A percentile compares a stretch with the other conserved stretches of the same genome.
Conservation (phyloP, 176 grass and related monocot genomes). For the Oryza longistaminata region DNA sequence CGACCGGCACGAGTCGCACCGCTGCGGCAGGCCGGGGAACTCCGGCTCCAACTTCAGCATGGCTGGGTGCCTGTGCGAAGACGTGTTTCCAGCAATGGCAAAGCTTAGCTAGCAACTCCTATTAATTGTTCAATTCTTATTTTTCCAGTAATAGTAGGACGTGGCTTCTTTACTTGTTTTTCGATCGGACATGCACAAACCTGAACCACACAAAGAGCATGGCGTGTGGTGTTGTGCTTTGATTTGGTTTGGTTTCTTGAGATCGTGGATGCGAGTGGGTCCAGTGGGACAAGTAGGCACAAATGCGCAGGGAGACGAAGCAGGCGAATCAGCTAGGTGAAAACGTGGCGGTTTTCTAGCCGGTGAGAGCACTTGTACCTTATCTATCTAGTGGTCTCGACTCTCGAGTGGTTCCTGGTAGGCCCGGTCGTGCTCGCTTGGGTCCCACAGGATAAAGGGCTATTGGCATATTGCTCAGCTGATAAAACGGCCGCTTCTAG, state of each 20-base stretch:
- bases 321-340: not conserved
- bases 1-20: constrained; percentile 49
- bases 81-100: too few relatives aligned
- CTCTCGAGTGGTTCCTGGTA: not conserved
- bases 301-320: not conserved
- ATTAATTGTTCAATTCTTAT: too few relatives aligned
- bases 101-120: too few relatives aligned
- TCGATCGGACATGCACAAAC: too few relatives aligned
- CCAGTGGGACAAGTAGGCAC: constrained; percentile 26
- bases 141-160: too few relatives aligned
- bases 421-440: not conserved
- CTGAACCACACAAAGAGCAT: not conserved
- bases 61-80: not conserved
- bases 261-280: constrained; percentile 9
- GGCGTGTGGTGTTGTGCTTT: not conserved
- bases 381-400: not conserved
- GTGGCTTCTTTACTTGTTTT: too few relatives aligned
- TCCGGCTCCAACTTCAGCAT: constrained; percentile 27
- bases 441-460: constrained; percentile 4
- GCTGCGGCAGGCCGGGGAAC: constrained; percentile 23
- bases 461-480: not conserved
- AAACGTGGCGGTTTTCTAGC: not conserved
- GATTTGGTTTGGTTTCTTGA: not conserved
- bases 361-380: not conserved
- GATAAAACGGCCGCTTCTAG: too few relatives aligned